phyloP scores from a whole-genome alignment of 2,329 filamentous ascomycete species.

The Byssoonygena ceratinophila region DNA sequence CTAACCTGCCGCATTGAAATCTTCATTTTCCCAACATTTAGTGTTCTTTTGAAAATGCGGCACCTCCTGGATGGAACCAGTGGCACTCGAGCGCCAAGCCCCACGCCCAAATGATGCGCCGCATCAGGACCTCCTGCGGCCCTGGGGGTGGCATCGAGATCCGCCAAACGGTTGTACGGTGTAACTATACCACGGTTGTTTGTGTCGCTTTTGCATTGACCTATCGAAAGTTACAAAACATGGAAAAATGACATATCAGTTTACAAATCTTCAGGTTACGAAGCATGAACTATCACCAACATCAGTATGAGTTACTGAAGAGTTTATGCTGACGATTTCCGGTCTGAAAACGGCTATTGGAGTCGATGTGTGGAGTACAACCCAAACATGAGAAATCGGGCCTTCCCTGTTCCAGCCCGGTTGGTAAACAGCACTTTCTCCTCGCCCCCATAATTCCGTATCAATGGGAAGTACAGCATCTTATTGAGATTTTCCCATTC shows the following conservation, averaged over 20 bases:
- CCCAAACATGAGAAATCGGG: neutral
- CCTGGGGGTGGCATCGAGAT: neutral
- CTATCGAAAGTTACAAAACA: neutral
- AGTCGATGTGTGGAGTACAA: neutral
- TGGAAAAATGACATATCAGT: neutral
- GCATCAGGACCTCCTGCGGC: neutral
- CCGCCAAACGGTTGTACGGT: neutral
- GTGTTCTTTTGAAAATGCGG: neutral
- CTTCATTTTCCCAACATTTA: neutral
- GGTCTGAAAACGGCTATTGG: neutral
- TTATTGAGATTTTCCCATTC: neutral
- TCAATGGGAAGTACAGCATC: neutral
- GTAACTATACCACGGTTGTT: neutral
- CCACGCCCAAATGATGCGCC: conserved; percentile 1
- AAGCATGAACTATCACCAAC: neutral
- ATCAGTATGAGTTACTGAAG: neutral
- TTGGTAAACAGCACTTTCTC: neutral
- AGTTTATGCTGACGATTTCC: conserved; percentile 3
- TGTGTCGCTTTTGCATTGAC: neutral
- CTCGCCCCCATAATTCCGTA: neutral
- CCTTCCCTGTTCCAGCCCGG: neutral
- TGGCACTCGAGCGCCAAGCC: conserved; percentile 5
- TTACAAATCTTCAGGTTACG: conserved; percentile 1
- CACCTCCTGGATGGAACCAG: neutral
- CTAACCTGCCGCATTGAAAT: conserved; percentile 3